Evolutionary conservation across 2,329 filamentous ascomycete genomes (phyloP).

Genomic region (Leptographium procerum): DNA sequence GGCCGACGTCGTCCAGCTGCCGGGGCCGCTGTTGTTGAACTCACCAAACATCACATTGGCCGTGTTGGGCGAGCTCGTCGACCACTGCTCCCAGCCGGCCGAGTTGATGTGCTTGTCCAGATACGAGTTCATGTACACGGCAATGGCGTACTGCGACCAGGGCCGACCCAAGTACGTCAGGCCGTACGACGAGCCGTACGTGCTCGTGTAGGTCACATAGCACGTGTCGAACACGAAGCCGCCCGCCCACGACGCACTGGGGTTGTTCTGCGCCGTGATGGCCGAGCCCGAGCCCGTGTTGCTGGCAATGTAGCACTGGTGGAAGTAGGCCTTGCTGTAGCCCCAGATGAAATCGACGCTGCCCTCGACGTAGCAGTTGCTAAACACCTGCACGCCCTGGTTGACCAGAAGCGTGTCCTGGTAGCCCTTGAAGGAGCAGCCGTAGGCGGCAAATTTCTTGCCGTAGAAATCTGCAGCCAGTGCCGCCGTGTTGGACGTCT

Average conservation of each 20-base stretch:
- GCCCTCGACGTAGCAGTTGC: conserved; percentile 22
- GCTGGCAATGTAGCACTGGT: conserved; percentile 25
- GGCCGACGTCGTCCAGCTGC: conserved; percentile 17
- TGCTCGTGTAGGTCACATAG: conserved; percentile 35
- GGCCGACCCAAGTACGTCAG: conserved; percentile 37
- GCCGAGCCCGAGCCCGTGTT: conserved; percentile 19
- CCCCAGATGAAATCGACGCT: conserved; percentile 15
- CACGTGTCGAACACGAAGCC: conserved; percentile 19
- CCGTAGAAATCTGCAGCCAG: conserved; percentile 23
- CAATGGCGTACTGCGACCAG: conserved; percentile 33
- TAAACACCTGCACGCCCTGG: conserved; percentile 21
- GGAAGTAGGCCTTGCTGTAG: conserved; percentile 14
- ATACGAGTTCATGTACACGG: conserved; percentile 35
- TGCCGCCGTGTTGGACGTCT: conserved; percentile 15
- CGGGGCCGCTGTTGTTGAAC: conserved; percentile 20
- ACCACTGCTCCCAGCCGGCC: conserved; percentile 41
- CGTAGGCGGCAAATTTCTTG: conserved; percentile 19
- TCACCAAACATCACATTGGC: conserved; percentile 23
- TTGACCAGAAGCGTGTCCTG: conserved; percentile 20
- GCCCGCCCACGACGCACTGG: conserved; percentile 17
- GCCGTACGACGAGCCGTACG: conserved; percentile 25
- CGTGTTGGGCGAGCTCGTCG: conserved; percentile 20
- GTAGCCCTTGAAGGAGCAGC: conserved; percentile 18
- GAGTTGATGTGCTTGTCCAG: conserved; percentile 45
- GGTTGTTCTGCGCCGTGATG: conserved; percentile 22